Base-by-base conservation (phyloP, 1,284 basidiomycete genomes). In the Rhodotorula sp. region DNA sequence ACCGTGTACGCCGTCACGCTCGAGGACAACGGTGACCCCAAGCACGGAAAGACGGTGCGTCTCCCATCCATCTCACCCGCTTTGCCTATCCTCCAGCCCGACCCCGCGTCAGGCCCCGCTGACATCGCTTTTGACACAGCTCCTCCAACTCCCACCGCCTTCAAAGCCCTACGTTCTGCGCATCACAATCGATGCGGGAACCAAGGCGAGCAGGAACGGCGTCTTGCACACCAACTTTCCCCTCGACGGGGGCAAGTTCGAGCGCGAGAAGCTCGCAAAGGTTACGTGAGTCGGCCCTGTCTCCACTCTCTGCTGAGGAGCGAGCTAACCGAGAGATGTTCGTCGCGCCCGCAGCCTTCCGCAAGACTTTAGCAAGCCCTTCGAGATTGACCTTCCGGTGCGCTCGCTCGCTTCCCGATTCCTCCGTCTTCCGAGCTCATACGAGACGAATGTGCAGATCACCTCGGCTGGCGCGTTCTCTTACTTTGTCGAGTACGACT, bases 151-250 rank as follows among this genome's bases (percentile, higher is more conserved):
- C 34, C 94, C 94, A 13, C 91, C 94, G 19, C 91, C 94, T n/a
- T 86, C 88, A 77, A 83, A 82, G 27, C 93, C 94, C 4, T 97
- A 96, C 79, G 86, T 97, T 58, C 83, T 97, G 32, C 87, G 94
- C 63, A 90, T 97, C 57, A 89, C 90, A 17, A 84, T 97, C 64
- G 90, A 91, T 67, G 90, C 94, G 0, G 94, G 94, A 17, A 92
- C 92, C 0, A 88, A 90, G 2, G 91, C 91, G 11, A 87, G 91
- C 4, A 88, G 87, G 76, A 91, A 94, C 73, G 94, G 92, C 61
- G 85, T 92, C 4, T 90, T 97, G 80, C 92, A 89, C 83, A 94
- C 91, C 68, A 95, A 96, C 81, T 96, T 96, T 77, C 94, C 94
- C 6, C 84, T 96, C 10, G 90, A 97, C 75, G 94, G 93, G 24